Evolutionary conservation across 371 early-diverging fungal genomes (phyloP).

Genomic region (Lichtheimia hyalospora): DNA sequence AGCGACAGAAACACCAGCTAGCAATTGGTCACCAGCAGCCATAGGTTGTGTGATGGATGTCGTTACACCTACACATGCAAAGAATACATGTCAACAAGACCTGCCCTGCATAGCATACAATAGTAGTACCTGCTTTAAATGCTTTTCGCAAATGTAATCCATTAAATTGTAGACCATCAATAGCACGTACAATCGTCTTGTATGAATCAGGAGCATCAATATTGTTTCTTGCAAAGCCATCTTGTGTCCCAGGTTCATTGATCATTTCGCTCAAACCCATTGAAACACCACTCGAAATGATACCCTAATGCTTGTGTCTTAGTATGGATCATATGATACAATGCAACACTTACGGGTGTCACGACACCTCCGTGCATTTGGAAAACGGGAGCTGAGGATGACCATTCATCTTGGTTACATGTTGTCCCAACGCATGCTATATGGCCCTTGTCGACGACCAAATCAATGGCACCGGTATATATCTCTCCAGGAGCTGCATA

Average conservation of each 20-base stretch:
- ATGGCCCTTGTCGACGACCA: slow-evolving; percentile 48
- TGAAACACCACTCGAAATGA: slow-evolving; percentile 50
- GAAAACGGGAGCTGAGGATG: slow-evolving; percentile 39
- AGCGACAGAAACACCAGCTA: slow-evolving; percentile 58
- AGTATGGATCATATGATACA: not conserved
- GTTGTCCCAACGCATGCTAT: slow-evolving; percentile 50
- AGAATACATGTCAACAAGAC: too few species aligned
- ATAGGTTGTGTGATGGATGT: slow-evolving; percentile 54
- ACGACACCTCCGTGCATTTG: slow-evolving; percentile 44
- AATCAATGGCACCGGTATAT: not conserved
- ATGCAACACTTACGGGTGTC: slow-evolving; percentile 27
- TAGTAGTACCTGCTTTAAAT: slow-evolving; percentile 55
- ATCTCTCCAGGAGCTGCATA: slow-evolving; percentile 21
- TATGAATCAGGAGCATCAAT: slow-evolving; percentile 16
- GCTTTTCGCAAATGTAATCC: slow-evolving; percentile 61
- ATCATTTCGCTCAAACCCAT: slow-evolving; percentile 61
- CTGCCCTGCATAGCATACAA: too few species aligned
- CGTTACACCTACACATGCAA: slow-evolving; percentile 37
- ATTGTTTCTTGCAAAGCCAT: slow-evolving; percentile 47
- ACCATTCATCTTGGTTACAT: slow-evolving; percentile 20
- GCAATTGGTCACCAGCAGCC: slow-evolving; percentile 16
- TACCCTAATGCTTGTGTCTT: slow-evolving; percentile 26
- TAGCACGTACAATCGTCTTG: slow-evolving; percentile 39
- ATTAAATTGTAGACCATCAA: slow-evolving; percentile 63
- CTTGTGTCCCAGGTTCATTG: slow-evolving; percentile 52